Evolutionary conservation across 139 green algal species (phyloP), one percentile per base, ranked within the genome.

Genomic region (Chlamydomonas incerta): DNA sequence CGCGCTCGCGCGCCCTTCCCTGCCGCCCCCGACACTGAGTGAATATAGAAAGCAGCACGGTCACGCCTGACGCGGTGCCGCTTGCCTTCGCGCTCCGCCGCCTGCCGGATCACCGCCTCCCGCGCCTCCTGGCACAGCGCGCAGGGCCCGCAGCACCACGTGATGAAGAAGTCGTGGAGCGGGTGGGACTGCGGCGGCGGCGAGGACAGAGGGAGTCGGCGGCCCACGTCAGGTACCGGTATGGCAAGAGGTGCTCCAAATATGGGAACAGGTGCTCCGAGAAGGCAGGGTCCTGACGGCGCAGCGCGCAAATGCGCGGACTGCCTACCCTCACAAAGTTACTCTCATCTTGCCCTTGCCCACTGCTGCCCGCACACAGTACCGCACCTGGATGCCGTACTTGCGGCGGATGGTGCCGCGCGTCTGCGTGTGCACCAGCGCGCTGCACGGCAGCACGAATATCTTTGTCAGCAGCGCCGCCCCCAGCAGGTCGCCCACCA

Each of bases 61-160:
- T n/a, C n/a, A n/a, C n/a, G n/a, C n/a, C n/a, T n/a, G n/a, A n/a
- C n/a, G n/a, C n/a, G n/a, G n/a, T n/a, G n/a, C n/a, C n/a, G n/a
- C n/a, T n/a, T n/a, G 76, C 79, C 79, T 57, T 75, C 79, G 66
- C 63, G 47, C 37, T 85, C 79, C n/a, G 79, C 79, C 23, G 79
- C 79, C 47, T 75, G 24, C 17, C 79, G 79, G 2, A 85, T 50
- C 15, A 75, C 50, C 6, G 35, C 3, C 66, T 85, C 79, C 11
- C 79, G 79, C 9, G 79, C 79, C 67, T 85, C 79, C 79, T 85
- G 79, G 47, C 79, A 85, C 41, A 85, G 65, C 66, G 79, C 79
- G n/a, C 79, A 85, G 20, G 65, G 66, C 21, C 21, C 66, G 46
- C 79, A 85, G 79, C 79, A 85, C 79, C 79, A 85, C 21, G 66